Base-by-base conservation (phyloP, 179 eudicot genomes). In the Drosera spatulata region DNA sequence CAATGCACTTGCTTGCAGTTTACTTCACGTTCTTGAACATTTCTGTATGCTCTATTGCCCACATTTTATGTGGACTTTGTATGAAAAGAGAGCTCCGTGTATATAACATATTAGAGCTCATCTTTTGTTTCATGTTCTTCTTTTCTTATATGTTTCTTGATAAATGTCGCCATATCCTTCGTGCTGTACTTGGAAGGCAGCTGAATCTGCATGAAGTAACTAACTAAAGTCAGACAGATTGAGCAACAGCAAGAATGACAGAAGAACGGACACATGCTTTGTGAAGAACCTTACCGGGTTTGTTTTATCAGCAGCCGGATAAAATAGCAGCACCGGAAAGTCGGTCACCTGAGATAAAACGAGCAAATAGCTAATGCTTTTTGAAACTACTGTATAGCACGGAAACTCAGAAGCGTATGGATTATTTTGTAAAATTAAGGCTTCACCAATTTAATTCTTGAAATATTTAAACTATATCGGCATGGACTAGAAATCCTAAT, bases 271-370 rank as follows among this genome's bases (percentile, higher is more conserved):
- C 15, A 42, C 10, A 38, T n/a, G 53, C 10, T 7, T 33, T 37
- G 51, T 41, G 39, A 40, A 6, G 59, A 58, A n/a, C n/a, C n/a
- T 74, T 80, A 88, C 98, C 62, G 95, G 91, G 62, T 77, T 83
- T 47, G 82, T 56, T 81, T 85, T 91, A 76, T 88, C 84, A 10
- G 64, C 66, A 0, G 85, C 87, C 47, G 85, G 83, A 81, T 88
- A 91, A 74, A 91, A 80, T 53, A 88, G 74, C 53, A 91, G 75
- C 1, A 95, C 58, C 41, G 98, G 98, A 60, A 80, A 91, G 69
- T 88, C 95, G 4, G 77, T 72, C 12, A 82, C 79, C 97, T 91
- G 94, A 65, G 67, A 60, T 8, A 46, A n/a, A 41, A 41, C 7
- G 8, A 3, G 39, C 33, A 37, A 33, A 48, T 2, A n/a, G n/a